A percentile compares a stretch with the other conserved stretches of the same genome.
Conservation (phyloP, 1,284 basidiomycete species). For the Polyporus tsugae region DNA sequence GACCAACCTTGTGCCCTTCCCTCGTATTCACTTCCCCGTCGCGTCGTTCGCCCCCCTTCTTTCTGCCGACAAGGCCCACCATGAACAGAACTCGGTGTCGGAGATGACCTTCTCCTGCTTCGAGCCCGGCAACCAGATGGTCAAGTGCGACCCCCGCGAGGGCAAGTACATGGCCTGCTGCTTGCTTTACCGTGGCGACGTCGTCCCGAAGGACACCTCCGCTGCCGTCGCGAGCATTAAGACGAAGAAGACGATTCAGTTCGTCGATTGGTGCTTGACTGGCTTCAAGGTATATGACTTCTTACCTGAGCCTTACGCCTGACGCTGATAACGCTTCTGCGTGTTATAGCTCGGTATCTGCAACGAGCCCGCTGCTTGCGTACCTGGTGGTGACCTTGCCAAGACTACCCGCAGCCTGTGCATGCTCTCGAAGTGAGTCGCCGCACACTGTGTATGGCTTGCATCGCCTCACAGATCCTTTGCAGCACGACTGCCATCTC, state of each 20-base stretch:
- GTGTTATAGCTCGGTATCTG: constrained; percentile 85
- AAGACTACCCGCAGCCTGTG: constrained; percentile 95
- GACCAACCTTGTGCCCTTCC: constrained; percentile 98
- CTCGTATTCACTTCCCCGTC: constrained; percentile 98
- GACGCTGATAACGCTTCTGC: constrained; percentile 17
- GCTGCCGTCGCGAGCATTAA: constrained; percentile 95
- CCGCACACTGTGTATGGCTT: neutral
- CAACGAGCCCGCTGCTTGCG: constrained; percentile 92
- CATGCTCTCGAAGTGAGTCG: constrained; percentile 87
- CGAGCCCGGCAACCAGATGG: constrained; percentile 98
- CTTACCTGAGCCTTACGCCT: constrained; percentile 53
- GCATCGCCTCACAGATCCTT: constrained; percentile 18
- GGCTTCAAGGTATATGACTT: constrained; percentile 83
- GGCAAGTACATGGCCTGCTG: constrained; percentile 99
- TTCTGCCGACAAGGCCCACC: constrained; percentile 87
- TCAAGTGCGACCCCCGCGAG: constrained; percentile 92
- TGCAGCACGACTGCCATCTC: constrained; percentile 92
- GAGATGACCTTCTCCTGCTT: constrained; percentile 99
- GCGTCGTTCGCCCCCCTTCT: constrained; percentile 96
- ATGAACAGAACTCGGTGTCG: constrained; percentile 97
- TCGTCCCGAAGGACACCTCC: constrained; percentile 97
- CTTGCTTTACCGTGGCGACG: constrained; percentile 93
- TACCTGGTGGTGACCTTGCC: constrained; percentile 95
- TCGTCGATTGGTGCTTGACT: constrained; percentile 99
- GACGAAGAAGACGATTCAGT: constrained; percentile 97